Base-by-base conservation (phyloP, 805 yeast species). In the Candida maris region DNA sequence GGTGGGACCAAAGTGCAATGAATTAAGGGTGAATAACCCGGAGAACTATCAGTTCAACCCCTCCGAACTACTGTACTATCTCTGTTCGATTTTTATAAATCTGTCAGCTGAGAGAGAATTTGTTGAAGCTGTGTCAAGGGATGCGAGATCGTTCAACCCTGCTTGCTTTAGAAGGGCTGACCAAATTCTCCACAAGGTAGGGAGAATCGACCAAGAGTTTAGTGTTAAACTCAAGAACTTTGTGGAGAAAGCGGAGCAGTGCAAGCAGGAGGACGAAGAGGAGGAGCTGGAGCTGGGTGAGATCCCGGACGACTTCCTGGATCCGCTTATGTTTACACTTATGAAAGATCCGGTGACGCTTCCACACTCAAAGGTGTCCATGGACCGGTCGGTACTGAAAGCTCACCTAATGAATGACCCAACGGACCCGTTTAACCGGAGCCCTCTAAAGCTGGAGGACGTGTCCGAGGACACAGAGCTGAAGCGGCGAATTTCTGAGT, bases 311-410 rank as follows among this genome's bases (percentile, higher is more conserved):
- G 97, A 93, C 59, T 93, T 81, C 56, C 73, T 93, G 49, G 99
- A 93, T 67, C 99, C 99, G 10, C 74, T 93, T 51, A 91, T 93
- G 97, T 93, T 71, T 60, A 85, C 96, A 1, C 57, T 93, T 32
- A 93, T 93, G 98, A 84, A 80, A 49, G 95, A 93, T 57, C 99
- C 99, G 0, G 98, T 93, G 4, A 81, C 75, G n/a, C 70, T 93
- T 50, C 99, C 99, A 6, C 70, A 85, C 6, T 86, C 96, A 1
- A 82, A 77, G 45, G 77, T 89, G 14, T 77, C 80, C 32, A 86
- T 93, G 50, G 99, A 93, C 59, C 70, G 94, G 56, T 74, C 93
- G 24, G 93, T 97, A 2, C 85, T 93, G 51, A 91, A 88, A 56
- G 85, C 96, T 3, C 98, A 93, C 68, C 67, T 93, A 41, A 72